phyloP scores from a whole-genome alignment of 106 monocot genomes.

The Alisma plantagoaquatica region DNA sequence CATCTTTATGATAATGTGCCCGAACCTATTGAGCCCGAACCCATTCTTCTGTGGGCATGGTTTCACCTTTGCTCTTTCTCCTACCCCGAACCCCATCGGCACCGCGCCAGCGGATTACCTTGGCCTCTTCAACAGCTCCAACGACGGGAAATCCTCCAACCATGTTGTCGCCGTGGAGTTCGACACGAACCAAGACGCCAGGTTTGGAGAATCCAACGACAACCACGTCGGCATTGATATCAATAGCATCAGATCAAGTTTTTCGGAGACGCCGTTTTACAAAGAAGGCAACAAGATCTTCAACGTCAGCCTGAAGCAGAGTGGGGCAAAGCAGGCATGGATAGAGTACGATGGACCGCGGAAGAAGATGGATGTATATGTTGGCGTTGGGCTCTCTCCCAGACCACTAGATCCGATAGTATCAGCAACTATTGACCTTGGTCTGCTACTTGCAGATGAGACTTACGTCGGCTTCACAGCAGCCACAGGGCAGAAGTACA shows the following conservation, averaged over 20 bases:
- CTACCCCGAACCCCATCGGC: conserved; percentile 13
- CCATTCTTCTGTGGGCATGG: conserved; percentile 5
- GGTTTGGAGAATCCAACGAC: conserved; percentile 6
- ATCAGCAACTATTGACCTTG: background rate
- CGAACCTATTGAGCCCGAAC: conserved; percentile 11
- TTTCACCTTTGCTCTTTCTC: conserved; percentile 27
- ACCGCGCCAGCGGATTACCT: conserved; percentile 7
- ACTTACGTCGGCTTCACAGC: conserved; percentile 11
- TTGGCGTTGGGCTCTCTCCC: background rate
- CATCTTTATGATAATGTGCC: conserved; percentile 11
- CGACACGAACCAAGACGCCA: conserved; percentile 9
- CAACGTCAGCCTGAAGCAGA: conserved; percentile 3
- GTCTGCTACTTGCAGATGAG: background rate
- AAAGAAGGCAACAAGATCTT: background rate
- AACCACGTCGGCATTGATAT: conserved; percentile 24
- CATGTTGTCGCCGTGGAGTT: conserved; percentile 30
- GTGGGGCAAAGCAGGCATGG: conserved; percentile 9
- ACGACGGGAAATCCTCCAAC: conserved; percentile 17
- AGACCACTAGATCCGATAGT: background rate
- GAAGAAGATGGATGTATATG: background rate
- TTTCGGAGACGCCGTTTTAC: background rate
- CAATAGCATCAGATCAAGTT: conserved; percentile 1
- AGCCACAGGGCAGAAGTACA: background rate
- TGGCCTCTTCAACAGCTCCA: conserved; percentile 9
- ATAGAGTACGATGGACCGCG: conserved; percentile 4